Evolutionary conservation across 2,329 filamentous ascomycete species (phyloP), one percentile per base, ranked within the genome.

Genomic region (Trichoderma arundinaceum): DNA sequence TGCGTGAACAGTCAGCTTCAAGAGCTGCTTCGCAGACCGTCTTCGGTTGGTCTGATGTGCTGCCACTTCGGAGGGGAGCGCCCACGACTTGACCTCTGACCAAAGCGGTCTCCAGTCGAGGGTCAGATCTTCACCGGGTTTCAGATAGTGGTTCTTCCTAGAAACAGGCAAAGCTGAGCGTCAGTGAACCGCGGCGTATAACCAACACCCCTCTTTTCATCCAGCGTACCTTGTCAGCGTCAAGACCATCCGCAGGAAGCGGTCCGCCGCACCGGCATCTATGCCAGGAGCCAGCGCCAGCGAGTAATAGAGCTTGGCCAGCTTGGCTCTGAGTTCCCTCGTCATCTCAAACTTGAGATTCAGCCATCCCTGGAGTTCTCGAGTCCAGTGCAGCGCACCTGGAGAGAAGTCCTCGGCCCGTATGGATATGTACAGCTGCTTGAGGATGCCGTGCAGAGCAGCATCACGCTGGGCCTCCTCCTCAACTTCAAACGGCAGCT

Each of bases 261-360:
- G 88, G 79, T 99, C 96, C 4, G 92, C 86, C 8, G 94, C 88
- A 66, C 84, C 85, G 59, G 87, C 86, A 74, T 98, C 94, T 64
- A 99, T 84, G 3, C 96, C 95, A 0, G 94, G 95, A 33, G 95
- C 92, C 67, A 99, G 84, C 5, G 92, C 86, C 66, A 99, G 89
- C 79, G 97, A 93, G 79, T 97, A 99, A 80, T 97, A 99, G 43
- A 99, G 84, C 79, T 90, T 91, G 35, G 95, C 91, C 35, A 99
- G 86, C 77, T 88, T 92, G 56, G 93, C 88, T 66, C 96, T 86
- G 71, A 94, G 88, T 75, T 90, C 89, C 72, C 92, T 88, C 54
- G 92, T 92, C 76, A 97, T 92, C 80, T 99, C 94, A 76, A 99
- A 99, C 83, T 99, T 99, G 78, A 99, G 88, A 62, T 90, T 91